phyloP scores from a whole-genome alignment of 163 green algal species.

The Volvox carteri region DNA sequence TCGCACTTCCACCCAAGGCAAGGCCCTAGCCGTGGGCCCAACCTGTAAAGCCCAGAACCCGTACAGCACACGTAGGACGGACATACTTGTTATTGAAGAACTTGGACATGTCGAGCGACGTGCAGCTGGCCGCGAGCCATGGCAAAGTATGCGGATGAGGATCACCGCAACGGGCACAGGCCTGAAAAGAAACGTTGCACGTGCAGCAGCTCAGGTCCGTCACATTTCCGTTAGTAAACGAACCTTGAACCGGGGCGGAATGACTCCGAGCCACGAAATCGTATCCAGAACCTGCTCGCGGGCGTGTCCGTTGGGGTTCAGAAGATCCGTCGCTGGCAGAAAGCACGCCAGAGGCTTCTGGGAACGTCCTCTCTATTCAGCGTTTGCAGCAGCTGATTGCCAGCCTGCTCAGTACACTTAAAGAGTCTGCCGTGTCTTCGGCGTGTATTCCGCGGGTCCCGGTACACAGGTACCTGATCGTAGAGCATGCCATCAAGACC shows the following conservation, averaged over 20 bases:
- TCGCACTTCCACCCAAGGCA: neutral
- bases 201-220: neutral
- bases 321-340: too few relatives aligned
- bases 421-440: neutral
- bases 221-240: neutral
- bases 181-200: neutral
- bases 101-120: conserved; percentile 94
- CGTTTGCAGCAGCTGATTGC: too few relatives aligned
- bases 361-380: too few relatives aligned
- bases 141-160: conserved; percentile 91
- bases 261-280: conserved; percentile 82
- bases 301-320: too few relatives aligned
- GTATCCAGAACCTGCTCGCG: conserved; percentile 80
- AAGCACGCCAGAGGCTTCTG: too few relatives aligned
- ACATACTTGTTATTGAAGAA: conserved; percentile 91
- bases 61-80: neutral
- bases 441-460: neutral
- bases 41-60: too few relatives aligned
- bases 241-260: conserved; percentile 85
- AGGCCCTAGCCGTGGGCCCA: neutral
- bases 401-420: neutral
- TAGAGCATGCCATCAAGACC: conserved; percentile 91
- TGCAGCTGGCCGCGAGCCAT: conserved; percentile 84
- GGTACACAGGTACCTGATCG: conserved; percentile 79
- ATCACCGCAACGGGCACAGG: conserved; percentile 61